Base-by-base conservation (phyloP, 2,329 filamentous ascomycete species). In the Claviceps sp. region DNA sequence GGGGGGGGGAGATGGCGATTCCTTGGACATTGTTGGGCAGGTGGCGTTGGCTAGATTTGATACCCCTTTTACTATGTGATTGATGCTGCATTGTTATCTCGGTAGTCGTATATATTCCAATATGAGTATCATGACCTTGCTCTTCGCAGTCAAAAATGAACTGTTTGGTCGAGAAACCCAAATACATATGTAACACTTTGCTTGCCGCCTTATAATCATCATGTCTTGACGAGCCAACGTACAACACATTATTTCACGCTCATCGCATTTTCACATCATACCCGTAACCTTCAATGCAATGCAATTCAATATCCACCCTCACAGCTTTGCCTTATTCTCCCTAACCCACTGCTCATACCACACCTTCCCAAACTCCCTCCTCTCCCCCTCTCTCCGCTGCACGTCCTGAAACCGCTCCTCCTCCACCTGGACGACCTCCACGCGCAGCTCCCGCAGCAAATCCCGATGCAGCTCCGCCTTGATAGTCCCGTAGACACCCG, bases 391-490 rank as follows among this genome's bases (percentile, higher is more conserved):
- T 48, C 61, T 65, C 56, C 65, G 64, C 55, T 66, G 62, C 50
- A 64, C 57, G 11, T 66, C 66, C 46, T 71, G 70, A 59, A 74
- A 75, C 50, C 73, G 67, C 59, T 70, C 69, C 61, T 81, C 75
- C 55, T 75, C 72, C 38, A 61, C 64, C 34, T 73, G 77, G 58
- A 74, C 69, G 30, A 68, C 68, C 52, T 76, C 71, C 3, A 69
- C 70, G 52, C 76, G 76, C 57, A 89, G 64, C 59, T 80, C 70
- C 16, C 65, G 74, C 38, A 89, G 63, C 6, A 79, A 76, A 62
- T 85, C 80, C 22, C 79, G 73, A 65, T 84, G 89, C 80, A 91
- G 84, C 68, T 90, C 87, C 55, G 74, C 70, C 73, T 89, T 91
- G 63, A 93, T 68, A 51, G 74, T 62, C 3, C 84, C 82, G 64